Base-by-base conservation (phyloP, 768 basidiomycete genomes). In the Auricularia cornea region DNA sequence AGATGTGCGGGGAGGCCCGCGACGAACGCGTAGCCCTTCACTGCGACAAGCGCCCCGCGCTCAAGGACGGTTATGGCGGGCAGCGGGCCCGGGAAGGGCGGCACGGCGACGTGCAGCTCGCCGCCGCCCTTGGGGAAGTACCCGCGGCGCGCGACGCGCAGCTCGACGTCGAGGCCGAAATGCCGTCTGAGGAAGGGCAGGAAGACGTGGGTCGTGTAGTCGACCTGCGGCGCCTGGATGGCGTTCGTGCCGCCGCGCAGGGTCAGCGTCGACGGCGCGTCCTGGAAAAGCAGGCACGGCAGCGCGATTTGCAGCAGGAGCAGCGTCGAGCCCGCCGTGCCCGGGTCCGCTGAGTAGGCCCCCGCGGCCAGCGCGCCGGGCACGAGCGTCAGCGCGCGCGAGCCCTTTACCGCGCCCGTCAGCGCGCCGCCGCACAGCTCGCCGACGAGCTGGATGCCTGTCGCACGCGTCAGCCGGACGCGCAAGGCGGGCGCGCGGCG, bases 101-200 rank as follows among this genome's bases (percentile, higher is more conserved):
- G 72, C 3, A 79, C 63, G 1, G 70, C 73, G 60, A 85, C 76
- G 1, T 69, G 63, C 4, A 92, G 79, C 59, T 83, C 77, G 0
- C 90, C 90, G 3, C 89, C 89, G 26, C 90, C 90, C 67, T 80
- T 84, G 0, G 90, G 90, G 66, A 76, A 88, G 73, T 90, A 91
- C 0, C 90, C 90, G 10, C 89, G 79, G 63, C 76, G 81, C 51
- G 73, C 68, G 59, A 90, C 73, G 29, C 80, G 71, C 29, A 91
- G 70, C 3, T 73, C 72, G 2, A 81, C 72, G 8, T 71, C 62
- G 48, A 79, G 60, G 1, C 79, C 79, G 70, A 90, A 85, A 70
- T 87, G 85, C 12, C 72, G 76, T 28, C 73, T 75, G 32, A 90
- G 72, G 71, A 92, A 92, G 0, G 89, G 90, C 5, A 92, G 70